Base-by-base conservation (phyloP, 208 protist genomes). In the Naegleria lovaniensis region DNA sequence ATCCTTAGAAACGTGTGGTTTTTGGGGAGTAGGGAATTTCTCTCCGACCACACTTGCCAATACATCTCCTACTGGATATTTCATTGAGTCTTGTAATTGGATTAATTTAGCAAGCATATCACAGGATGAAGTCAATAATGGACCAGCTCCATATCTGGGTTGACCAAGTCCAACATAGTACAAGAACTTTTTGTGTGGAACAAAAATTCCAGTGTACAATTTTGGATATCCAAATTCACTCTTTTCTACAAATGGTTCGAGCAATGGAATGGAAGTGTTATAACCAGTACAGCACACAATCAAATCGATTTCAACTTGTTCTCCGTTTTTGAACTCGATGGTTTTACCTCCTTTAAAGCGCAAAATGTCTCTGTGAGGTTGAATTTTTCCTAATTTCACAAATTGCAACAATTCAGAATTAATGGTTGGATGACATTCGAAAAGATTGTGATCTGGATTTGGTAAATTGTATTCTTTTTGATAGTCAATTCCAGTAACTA, bases 401-500 rank as follows among this genome's bases (percentile, higher is more conserved):
- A 67, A 91, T 83, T 92, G 91, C 0, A 92, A 40, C 87, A 92
- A 90, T 39, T 92, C 91, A 76, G 83, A 89, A 59, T 92, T 92
- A 29, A 92, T 92, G 2, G 91, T 92, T 40, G 91, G 91, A 51
- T 92, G 88, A 22, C 85, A 58, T 58, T 92, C 91, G 59, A 92
- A 92, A 4, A 92, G 36, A 15, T 19, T 59, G 55, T 92, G 91
- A 67, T 91, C 88, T 51, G 91, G 91, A 85, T 91, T 92, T 84
- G 90, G 87, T 33, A 92, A 59, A 15, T 59, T 88, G 55, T 90
- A 92, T 15, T 67, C 55, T 43, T 76, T 91, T 79, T 92, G 87
- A 79, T 91, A 92, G 19, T 41, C 76, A 7, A 92, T 25, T 9
- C 11, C 16, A 4, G 87, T 58, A 38, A 91, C 39, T 2, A 85